A percentile compares a stretch with the other conserved stretches of the same genome.
phyloP scores from a whole-genome alignment of 148 eudicot genomes.

The Salicornia ramosissima region DNA sequence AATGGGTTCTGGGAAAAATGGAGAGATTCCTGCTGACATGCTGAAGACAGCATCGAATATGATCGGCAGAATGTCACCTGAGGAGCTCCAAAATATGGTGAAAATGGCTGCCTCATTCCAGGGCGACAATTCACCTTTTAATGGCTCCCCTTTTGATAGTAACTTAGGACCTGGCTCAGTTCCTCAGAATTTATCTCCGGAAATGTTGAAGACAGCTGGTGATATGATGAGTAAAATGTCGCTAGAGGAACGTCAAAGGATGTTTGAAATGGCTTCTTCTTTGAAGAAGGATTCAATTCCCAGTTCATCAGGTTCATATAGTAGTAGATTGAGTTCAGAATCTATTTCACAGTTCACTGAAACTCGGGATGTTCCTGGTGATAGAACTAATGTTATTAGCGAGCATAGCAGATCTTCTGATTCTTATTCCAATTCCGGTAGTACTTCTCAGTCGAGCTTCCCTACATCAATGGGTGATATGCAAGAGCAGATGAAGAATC shows the following conservation, averaged over 20 bases:
- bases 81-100: slow-evolving; percentile 86
- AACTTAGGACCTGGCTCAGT: slow-evolving; percentile 49
- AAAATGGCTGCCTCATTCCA: slow-evolving; percentile 87
- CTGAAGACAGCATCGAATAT: slow-evolving; percentile 76
- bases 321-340: slow-evolving; percentile 36
- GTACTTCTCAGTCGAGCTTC: slow-evolving; percentile 46
- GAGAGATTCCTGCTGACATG: slow-evolving; percentile 74
- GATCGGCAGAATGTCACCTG: slow-evolving; percentile 87
- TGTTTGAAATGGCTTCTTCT: slow-evolving; percentile 78
- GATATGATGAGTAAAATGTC: slow-evolving; percentile 96
- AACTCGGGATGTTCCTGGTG: slow-evolving; percentile 25
- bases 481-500: slow-evolving; percentile 93
- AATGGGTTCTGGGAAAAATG: slow-evolving; percentile 50
- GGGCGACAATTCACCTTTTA: slow-evolving; percentile 43
- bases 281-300: slow-evolving; percentile 51
- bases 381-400: slow-evolving; percentile 31
- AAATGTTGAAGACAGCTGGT: slow-evolving; percentile 82
- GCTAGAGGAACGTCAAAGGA: slow-evolving; percentile 73
- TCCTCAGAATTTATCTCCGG: slow-evolving; percentile 70
- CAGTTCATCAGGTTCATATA: slow-evolving; percentile 35
- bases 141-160: slow-evolving; percentile 33
- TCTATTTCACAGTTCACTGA: slow-evolving; percentile 28
- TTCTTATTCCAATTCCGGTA: slow-evolving; percentile 37
- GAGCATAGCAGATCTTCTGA: slow-evolving; percentile 45
- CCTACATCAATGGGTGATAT: slow-evolving; percentile 57